Percentiles rank a stretch among this genome's conserved stretches.
Evolutionary conservation across 345 rosid genomes (phyloP).

Genomic region (Carallia pectinifolia): DNA sequence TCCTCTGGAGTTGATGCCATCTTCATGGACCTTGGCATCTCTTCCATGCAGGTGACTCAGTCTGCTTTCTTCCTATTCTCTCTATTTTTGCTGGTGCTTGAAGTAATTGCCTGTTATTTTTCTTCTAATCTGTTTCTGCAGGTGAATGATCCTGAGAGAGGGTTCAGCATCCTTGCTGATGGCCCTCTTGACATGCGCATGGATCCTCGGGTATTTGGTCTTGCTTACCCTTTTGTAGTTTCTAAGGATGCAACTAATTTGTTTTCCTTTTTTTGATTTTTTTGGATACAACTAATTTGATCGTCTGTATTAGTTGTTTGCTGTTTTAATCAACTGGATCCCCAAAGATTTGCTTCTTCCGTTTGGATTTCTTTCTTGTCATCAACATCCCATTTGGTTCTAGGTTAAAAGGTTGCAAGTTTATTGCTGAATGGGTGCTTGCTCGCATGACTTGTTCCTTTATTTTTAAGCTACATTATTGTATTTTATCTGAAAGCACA

Average conservation of each 20-base stretch:
- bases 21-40: slow-evolving; percentile 95
- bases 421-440: no score
- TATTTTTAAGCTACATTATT: not conserved
- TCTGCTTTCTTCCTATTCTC: not conserved
- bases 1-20: slow-evolving; percentile 72
- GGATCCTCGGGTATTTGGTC: slow-evolving; percentile 73
- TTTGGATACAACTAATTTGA: no score
- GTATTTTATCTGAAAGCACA: not conserved
- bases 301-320: no score
- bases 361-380: not conserved
- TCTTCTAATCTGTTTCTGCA: slow-evolving; percentile 18
- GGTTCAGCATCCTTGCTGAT: slow-evolving; percentile 72
- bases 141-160: slow-evolving; percentile 89
- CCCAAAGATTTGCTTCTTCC: no score
- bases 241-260: not conserved
- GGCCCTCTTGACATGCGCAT: slow-evolving; percentile 99
- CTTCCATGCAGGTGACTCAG: slow-evolving; percentile 85
- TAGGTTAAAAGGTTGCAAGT: not conserved
- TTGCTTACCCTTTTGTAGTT: not conserved
- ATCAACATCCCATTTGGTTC: not conserved
- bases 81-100: not conserved
- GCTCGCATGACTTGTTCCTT: no score
- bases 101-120: not conserved
- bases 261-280: not conserved
- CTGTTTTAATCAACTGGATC: no score